Base-by-base conservation (phyloP, 257 asterid genomes). In the Mitragyna speciosa region DNA sequence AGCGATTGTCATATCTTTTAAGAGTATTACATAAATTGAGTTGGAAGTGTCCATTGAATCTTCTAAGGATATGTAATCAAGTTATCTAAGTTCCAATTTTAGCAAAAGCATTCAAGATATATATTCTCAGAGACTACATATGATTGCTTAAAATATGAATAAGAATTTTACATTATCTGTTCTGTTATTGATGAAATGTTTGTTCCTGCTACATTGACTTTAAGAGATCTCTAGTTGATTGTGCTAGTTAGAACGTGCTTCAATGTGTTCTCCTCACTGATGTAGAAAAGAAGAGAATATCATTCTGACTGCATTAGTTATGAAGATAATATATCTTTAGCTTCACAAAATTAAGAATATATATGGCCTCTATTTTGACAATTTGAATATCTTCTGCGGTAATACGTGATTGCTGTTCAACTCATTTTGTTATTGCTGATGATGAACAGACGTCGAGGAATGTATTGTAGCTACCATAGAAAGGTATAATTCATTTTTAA, bases 391-490 rank as follows among this genome's bases (percentile, higher is more conserved):
- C 20, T 26, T 45, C 30, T 74, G 51, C 33, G 39, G 22, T 33
- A 36, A 24, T 73, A 45, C 56, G 66, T 69, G 5, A 73, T 61
- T 78, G 2, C 49, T 49, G 12, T 8, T 78, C 28, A 64, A 51
- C 70, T 70, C 54, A 79, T 83, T 67, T 47, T 41, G 68, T 30
- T 20, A 78, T 43, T 24, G 6, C 33, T 58, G 33, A 31, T 63
- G 75, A 81, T 77, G 48, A 85, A 87, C 93, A 95, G 99, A 73
- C 90, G 87, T 26, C 86, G 76, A 48, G 85, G 94, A 84, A 90
- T 86, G 79, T 95, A 88, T 80, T 95, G 99, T 86, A 82, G 76
- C 87, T 88, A 84, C 83, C 98, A 95, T 81, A 82, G 76, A 84
- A 84, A 85, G 96, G 99, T 93, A 87, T 45, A 48, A 26, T 15